Percentiles rank a stretch among this genome's conserved stretches.
These are phyloP conservation scores for Colletotrichum cordylinicola DNA, from an alignment of 2,329 filamentous ascomycete species.

Conservation along the genomic window DNA sequence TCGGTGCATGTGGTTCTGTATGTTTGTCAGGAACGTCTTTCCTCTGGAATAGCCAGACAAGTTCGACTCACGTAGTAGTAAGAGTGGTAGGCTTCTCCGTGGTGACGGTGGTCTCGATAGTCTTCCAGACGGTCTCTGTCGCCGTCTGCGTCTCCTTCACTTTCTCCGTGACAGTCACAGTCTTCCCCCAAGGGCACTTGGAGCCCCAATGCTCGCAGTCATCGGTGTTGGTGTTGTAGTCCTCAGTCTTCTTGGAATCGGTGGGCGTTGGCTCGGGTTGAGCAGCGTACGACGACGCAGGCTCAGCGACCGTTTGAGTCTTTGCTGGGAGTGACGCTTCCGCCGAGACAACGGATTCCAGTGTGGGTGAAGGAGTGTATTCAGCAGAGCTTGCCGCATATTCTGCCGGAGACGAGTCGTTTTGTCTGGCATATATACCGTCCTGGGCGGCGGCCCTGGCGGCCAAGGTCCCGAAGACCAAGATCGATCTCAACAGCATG, in stretches of 20 bases:
- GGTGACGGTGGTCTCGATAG: not conserved
- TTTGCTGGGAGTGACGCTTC: not conserved
- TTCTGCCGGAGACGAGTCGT: not conserved
- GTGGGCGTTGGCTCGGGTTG: not conserved
- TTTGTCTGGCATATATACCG: slow-evolving; percentile 4
- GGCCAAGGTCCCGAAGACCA: slow-evolving; percentile 8
- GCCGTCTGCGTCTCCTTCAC: slow-evolving; percentile 8
- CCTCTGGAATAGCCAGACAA: not conserved
- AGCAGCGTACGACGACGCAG: not conserved
- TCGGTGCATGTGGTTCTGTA: slow-evolving; percentile 1
- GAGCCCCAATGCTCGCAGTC: slow-evolving; percentile 15
- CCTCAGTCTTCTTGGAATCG: not conserved
- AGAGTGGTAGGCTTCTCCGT: not conserved
- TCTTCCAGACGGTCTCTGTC: slow-evolving; percentile 12
- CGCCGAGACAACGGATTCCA: not conserved
- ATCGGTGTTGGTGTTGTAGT: slow-evolving; percentile 8
- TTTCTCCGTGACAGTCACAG: slow-evolving; percentile 12
- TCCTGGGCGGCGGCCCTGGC: not conserved
- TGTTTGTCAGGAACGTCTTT: not conserved
- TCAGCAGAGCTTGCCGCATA: not conserved
- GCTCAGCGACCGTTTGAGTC: not conserved
- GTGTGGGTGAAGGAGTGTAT: not conserved
- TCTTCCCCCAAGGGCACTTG: slow-evolving; percentile 12
- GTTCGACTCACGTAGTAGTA: not conserved
- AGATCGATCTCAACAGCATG: slow-evolving; percentile 5